Base-by-base conservation (phyloP, 768 basidiomycete species). In the Paxillus involutus region DNA sequence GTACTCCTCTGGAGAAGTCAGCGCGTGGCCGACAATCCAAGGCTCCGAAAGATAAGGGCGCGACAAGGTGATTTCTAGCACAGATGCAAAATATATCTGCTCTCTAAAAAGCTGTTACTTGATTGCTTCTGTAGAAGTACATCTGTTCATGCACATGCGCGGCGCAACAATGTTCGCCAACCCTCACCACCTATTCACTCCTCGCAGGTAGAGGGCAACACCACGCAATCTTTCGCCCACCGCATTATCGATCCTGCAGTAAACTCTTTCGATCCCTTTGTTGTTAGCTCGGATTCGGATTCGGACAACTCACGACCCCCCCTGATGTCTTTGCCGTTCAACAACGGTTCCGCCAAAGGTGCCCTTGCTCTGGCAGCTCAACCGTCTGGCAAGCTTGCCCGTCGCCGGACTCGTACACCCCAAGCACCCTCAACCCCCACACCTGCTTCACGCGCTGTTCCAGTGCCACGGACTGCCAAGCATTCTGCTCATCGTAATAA, bases 121-220 rank as follows among this genome's bases (percentile, higher is more conserved):
- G 26, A 24, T 54, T 37, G 46, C 32, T 48, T 43, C 47, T 3
- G 17, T 55, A 84, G 80, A 70, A 81, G 75, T 66, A 50, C 72
- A 44, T 84, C 83, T 57, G 44, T 73, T 51, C 76, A 71, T 57
- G 67, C 66, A 58, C 74, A 69, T 40, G 68, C 71, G 62, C 77
- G 79, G 63, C 80, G 80, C 70, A 78, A 74, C 71, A 77, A 74
- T 61, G 73, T 67, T 53, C 85, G 85, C 56, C 86, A 86, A 65
- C 79, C 84, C 19, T 88, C 87, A 39, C 85, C 85, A 16, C 81
- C 82, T 33, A 69, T 78, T 41, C 63, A 71, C 53, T 69, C 83
- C 80, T 81, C 83, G 80, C 85, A 86, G 80, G 84, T 79, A 82
- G 86, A 86, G 81, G 80, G 68, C 64, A 69, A 71, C 56, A 57